Conservation (phyloP, 805 yeast species). For the Monosporozyma unispora region DNA sequence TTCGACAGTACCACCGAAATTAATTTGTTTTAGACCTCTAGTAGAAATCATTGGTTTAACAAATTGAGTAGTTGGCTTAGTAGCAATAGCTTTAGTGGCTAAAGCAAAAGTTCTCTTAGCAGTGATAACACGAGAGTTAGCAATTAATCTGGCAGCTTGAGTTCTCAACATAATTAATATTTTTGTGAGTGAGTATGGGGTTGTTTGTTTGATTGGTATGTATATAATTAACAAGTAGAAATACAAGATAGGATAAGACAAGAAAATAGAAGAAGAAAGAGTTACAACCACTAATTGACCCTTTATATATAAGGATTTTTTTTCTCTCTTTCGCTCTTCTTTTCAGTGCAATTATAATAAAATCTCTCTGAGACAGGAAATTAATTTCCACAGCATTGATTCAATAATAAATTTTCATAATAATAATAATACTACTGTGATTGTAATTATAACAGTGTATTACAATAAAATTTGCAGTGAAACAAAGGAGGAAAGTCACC, state of each 20-base stretch:
- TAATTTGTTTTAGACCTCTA: slow-evolving; percentile 93
- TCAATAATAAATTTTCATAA: too few relatives aligned
- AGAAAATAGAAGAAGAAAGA: neutral
- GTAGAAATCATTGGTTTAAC: slow-evolving; percentile 44
- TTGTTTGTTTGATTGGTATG: too few relatives aligned
- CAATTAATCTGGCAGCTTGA: slow-evolving; percentile 36
- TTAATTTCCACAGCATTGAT: too few relatives aligned
- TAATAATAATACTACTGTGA: too few relatives aligned
- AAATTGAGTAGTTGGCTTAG: slow-evolving; percentile 49
- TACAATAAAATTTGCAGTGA: too few relatives aligned
- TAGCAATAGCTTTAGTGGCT: slow-evolving; percentile 36
- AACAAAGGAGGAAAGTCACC: too few relatives aligned
- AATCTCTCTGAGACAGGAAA: too few relatives aligned
- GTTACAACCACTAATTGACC: neutral
- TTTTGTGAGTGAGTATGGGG: too few relatives aligned
- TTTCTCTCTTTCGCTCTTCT: too few relatives aligned
- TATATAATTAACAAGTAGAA: too few relatives aligned
- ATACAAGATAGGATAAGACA: neutral
- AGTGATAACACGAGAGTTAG: slow-evolving; percentile 36
- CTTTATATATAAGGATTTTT: neutral
- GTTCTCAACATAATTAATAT: slow-evolving; percentile 31
- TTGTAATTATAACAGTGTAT: too few relatives aligned
- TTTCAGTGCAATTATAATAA: too few relatives aligned
- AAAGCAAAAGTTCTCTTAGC: slow-evolving; percentile 61
- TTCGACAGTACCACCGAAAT: slow-evolving; percentile 94